These are phyloP conservation scores for Penicillium olsonii DNA, from an alignment of 2,329 filamentous ascomycete species.

Conservation along the genomic window DNA sequence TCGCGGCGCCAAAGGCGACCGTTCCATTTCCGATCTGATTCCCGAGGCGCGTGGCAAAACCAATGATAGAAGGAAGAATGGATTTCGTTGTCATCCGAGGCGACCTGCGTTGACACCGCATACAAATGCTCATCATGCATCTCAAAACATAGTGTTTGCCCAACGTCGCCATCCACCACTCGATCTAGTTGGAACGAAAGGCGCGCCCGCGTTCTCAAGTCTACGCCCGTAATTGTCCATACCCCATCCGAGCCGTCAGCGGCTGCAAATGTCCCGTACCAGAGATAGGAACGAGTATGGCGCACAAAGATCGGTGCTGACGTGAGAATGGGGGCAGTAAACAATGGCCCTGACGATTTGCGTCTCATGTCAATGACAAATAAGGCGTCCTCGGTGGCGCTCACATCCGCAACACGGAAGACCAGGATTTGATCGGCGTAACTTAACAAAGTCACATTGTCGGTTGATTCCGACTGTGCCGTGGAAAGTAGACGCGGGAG, in stretches of 20 bases:
- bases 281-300: constrained; percentile 62
- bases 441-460: constrained; percentile 57
- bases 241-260: constrained; percentile 56
- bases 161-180: constrained; percentile 54
- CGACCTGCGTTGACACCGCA: constrained; percentile 66
- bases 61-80: constrained; percentile 71
- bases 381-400: constrained; percentile 52
- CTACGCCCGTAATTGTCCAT: constrained; percentile 63
- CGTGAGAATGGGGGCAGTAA: constrained; percentile 40
- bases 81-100: constrained; percentile 62
- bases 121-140: constrained; percentile 68
- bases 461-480: constrained; percentile 37
- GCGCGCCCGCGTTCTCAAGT: constrained; percentile 47
- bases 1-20: constrained; percentile 65
- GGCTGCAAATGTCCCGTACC: constrained; percentile 65
- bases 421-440: constrained; percentile 60
- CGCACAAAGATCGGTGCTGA: constrained; percentile 66
- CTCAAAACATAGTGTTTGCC: constrained; percentile 70
- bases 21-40: constrained; percentile 39
- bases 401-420: constrained; percentile 55
- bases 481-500: constrained; percentile 36
- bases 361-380: constrained; percentile 51
- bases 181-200: constrained; percentile 24
- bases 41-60: constrained; percentile 59
- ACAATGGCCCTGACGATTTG: constrained; percentile 21